Conservation (phyloP, 2,329 filamentous ascomycete species). For the Arthrobotrys conoides region DNA sequence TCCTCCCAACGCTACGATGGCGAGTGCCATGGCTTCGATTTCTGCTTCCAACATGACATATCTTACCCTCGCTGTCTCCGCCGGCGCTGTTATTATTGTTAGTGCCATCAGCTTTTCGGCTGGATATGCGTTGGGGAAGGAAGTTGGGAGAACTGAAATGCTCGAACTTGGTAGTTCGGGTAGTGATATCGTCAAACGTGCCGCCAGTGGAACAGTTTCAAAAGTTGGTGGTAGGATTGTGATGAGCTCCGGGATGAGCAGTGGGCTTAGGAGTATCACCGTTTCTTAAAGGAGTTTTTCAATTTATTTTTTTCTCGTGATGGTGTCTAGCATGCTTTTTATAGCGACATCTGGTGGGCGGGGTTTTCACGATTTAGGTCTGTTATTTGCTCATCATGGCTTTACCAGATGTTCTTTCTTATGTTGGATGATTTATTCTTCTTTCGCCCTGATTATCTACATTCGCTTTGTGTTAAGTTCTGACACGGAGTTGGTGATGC, state of each 20-base stretch:
- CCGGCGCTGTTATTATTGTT: constrained; percentile 77
- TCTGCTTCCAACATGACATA: constrained; percentile 57
- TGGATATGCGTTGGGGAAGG: constrained; percentile 77
- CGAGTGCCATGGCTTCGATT: constrained; percentile 24
- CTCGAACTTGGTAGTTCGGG: constrained; percentile 72
- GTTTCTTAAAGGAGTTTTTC: constrained; percentile 27
- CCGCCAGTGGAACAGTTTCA: constrained; percentile 54
- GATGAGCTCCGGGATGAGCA: constrained; percentile 53
- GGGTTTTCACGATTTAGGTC: constrained; percentile 19
- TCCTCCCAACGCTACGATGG: not conserved
- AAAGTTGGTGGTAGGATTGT: constrained; percentile 58
- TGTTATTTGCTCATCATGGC: constrained; percentile 10
- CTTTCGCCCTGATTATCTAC: not conserved
- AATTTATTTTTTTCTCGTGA: too few relatives aligned
- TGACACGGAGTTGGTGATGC: constrained; percentile 19
- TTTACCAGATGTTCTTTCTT: constrained; percentile 7
- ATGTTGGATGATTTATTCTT: not conserved
- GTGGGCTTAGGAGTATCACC: constrained; percentile 56
- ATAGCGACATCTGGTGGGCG: constrained; percentile 7
- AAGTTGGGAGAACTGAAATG: constrained; percentile 72
- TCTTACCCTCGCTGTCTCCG: constrained; percentile 71
- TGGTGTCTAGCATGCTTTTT: not conserved
- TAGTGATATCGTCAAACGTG: constrained; percentile 64
- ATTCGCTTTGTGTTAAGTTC: constrained; percentile 7
- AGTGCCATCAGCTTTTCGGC: constrained; percentile 79